These are phyloP conservation scores for Thermothielavioides terrestris DNA, from an alignment of 495 filamentous ascomycete species.

Conservation along the genomic window DNA sequence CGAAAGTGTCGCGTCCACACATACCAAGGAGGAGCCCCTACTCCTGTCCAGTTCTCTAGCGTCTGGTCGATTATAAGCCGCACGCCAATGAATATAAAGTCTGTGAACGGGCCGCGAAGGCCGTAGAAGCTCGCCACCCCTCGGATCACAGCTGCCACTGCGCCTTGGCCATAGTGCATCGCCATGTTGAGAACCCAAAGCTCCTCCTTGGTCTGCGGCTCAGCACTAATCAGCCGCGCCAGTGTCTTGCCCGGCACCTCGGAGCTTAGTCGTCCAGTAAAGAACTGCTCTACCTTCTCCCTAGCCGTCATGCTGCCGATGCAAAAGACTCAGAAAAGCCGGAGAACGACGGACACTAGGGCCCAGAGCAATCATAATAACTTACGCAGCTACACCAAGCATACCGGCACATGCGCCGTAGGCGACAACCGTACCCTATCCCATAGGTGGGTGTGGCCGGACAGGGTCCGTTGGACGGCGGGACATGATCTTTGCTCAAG, in stretches of 20 bases:
- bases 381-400: constrained; percentile 9
- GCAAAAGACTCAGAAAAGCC: too few relatives aligned
- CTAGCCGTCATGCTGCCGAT: constrained; percentile 9
- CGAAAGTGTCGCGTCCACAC: constrained; percentile 5
- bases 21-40: constrained; percentile 17
- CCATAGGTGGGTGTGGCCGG: not conserved
- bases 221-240: not conserved
- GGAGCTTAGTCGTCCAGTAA: constrained; percentile 7
- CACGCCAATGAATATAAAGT: constrained; percentile 24
- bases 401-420: constrained; percentile 9
- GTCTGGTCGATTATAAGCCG: constrained; percentile 26
- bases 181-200: constrained; percentile 12
- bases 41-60: constrained; percentile 25
- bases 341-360: constrained; percentile 10
- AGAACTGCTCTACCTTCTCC: constrained; percentile 11
- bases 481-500: not conserved
- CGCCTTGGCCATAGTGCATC: constrained; percentile 21
- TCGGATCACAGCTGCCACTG: constrained; percentile 15
- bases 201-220: not conserved
- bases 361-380: not conserved
- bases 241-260: constrained; percentile 11
- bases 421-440: constrained; percentile 1
- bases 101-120: constrained; percentile 26
- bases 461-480: constrained; percentile 1
- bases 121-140: constrained; percentile 22